phyloP scores from a whole-genome alignment of 1,284 basidiomycete species.

The Phellopilus nigrolimitatus region DNA sequence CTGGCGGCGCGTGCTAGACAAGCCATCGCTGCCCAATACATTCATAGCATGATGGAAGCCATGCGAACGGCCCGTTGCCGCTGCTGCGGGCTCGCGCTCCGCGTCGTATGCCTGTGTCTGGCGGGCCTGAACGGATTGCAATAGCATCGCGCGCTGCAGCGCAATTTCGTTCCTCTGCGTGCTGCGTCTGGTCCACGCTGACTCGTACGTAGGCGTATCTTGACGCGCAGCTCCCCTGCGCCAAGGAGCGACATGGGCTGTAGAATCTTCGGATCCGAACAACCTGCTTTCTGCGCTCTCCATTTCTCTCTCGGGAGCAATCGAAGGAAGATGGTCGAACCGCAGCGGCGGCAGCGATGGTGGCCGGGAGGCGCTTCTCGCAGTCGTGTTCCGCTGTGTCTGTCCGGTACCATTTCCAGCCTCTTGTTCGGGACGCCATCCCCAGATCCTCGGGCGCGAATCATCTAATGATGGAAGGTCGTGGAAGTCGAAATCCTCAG shows the following conservation, averaged over 20 bases:
- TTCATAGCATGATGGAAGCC: conserved; percentile 24
- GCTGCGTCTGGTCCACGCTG: not conserved
- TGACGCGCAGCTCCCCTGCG: not conserved
- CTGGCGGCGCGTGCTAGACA: conserved; percentile 22
- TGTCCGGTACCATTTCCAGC: not conserved
- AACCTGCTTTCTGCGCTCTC: not conserved
- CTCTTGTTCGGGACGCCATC: too few species aligned
- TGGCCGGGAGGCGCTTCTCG: conserved; percentile 3
- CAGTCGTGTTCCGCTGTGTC: not conserved
- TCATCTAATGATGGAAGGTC: conserved; percentile 6
- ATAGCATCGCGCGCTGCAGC: conserved; percentile 6
- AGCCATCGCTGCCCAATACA: conserved; percentile 25
- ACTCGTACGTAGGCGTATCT: not conserved
- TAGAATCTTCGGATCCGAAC: not conserved
- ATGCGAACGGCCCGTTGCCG: not conserved
- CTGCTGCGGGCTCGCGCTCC: not conserved
- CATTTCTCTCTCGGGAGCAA: not conserved
- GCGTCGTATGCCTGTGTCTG: not conserved
- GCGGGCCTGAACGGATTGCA: conserved; percentile 9
- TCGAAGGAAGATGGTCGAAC: conserved; percentile 2
- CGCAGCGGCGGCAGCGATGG: conserved; percentile 14
- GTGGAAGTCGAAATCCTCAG: not conserved
- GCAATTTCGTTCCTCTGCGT: conserved; percentile 1
- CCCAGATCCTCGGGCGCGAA: conserved; percentile 6
- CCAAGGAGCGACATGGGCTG: not conserved